phyloP scores from a whole-genome alignment of 1,284 basidiomycete genomes.

The Fistulinella cinereoalba region DNA sequence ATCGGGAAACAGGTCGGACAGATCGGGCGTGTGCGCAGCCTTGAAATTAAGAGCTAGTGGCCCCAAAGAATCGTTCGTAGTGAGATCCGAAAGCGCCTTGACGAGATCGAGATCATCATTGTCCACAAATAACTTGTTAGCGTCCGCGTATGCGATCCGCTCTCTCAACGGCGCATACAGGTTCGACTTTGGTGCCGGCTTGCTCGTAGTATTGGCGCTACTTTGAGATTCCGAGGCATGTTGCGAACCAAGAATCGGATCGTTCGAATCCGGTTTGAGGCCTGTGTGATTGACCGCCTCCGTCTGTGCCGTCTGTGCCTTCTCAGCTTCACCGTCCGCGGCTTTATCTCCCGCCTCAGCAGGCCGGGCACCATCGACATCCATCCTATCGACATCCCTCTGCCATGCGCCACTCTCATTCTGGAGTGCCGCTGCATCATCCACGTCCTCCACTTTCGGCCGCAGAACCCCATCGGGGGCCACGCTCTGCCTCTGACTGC shows the following conservation, averaged over 20 bases:
- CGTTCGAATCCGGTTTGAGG: slow-evolving; percentile 42
- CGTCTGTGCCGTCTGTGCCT: slow-evolving; percentile 19
- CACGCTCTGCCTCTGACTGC: slow-evolving; percentile 31
- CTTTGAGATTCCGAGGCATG: slow-evolving; percentile 36
- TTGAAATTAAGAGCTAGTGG: slow-evolving; percentile 23
- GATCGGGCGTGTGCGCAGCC: slow-evolving; percentile 41
- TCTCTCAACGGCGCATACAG: slow-evolving; percentile 57
- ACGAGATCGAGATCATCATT: slow-evolving; percentile 44
- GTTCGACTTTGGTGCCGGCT: slow-evolving; percentile 40
- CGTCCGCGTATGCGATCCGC: slow-evolving; percentile 54
- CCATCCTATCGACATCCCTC: slow-evolving; percentile 32
- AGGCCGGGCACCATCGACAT: slow-evolving; percentile 31
- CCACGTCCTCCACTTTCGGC: slow-evolving; percentile 63
- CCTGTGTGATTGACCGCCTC: slow-evolving; percentile 25
- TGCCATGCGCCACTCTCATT: slow-evolving; percentile 28
- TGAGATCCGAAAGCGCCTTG: slow-evolving; percentile 39
- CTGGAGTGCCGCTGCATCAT: slow-evolving; percentile 51
- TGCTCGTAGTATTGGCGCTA: slow-evolving; percentile 31
- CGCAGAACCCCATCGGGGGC: slow-evolving; percentile 35
- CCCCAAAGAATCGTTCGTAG: slow-evolving; percentile 31
- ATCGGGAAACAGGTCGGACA: slow-evolving; percentile 64
- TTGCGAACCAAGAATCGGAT: slow-evolving; percentile 51
- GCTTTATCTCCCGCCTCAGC: slow-evolving; percentile 29
- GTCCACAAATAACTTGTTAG: slow-evolving; percentile 59
- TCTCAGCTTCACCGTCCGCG: slow-evolving; percentile 33